Evolutionary conservation across 257 asterid species (phyloP), one percentile per base, ranked within the genome.

Genomic region (Gynochthodes officinalis): DNA sequence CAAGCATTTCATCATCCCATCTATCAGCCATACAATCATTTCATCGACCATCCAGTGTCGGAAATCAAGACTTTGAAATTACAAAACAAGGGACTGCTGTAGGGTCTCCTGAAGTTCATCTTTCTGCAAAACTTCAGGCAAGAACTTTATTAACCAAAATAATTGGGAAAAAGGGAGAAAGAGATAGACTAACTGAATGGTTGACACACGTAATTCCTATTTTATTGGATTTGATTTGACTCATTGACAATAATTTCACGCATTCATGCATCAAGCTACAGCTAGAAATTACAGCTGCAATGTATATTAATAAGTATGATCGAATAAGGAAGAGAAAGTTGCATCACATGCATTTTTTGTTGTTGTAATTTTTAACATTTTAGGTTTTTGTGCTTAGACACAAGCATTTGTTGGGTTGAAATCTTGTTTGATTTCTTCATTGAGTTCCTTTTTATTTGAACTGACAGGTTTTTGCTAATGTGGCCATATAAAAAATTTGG

Each of bases 41-140:
- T 83, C 81, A 79, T 37, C 88, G 87, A 67, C 95, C 96, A 75
- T 84, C 90, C 5, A 75, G 84, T 48, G 71, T 76, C 44, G 92
- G 95, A 75, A 73, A 79, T 70, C 99, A 91, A 83, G 86, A 91
- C 70, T 94, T 82, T 73, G 93, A 91, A 63, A 81, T 89, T 77
- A 89, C 81, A 54, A 89, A 81, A 80, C 89, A 76, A 44, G 97
- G 99, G 70, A 86, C 84, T 81, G 81, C 97, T 57, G 97, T 94
- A 73, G 99, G 97, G 46, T 82, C 79, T 75, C 95, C 99, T 70
- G 99, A 94, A 76, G 90, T 82, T 79, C 99, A 94, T 87, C 92
- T 87, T 73, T 91, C 99, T 27, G 66, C 99, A 69, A 86, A 61
- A 71, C 95, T 94, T 81, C 99, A 94, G 97, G 99, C 89, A 37